phyloP scores from a whole-genome alignment of 176 grass and related monocot species.

The Triticum timopheevii region DNA sequence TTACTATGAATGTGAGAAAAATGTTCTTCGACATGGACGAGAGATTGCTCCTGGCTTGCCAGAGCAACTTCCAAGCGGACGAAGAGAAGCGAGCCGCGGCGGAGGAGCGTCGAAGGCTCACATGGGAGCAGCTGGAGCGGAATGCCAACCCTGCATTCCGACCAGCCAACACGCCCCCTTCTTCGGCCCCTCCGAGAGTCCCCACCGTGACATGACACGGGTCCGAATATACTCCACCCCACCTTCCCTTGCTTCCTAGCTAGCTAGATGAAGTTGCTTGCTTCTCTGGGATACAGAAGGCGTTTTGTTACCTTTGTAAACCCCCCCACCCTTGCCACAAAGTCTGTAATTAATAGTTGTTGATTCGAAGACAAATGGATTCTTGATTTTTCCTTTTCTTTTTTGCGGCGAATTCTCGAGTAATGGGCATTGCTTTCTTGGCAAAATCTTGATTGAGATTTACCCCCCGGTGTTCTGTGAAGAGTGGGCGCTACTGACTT shows the following conservation, averaged over 20 bases:
- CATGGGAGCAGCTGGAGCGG: conserved; percentile 86
- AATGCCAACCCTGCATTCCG: conserved; percentile 37
- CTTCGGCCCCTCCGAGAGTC: conserved; percentile 44
- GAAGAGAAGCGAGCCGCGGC: conserved; percentile 53
- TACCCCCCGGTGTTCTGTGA: conserved; percentile 28
- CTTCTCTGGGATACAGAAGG: conserved; percentile 52
- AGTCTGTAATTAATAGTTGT: conserved; percentile 72
- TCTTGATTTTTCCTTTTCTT: conserved; percentile 23
- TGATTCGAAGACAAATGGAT: conserved; percentile 45
- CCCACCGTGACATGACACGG: conserved; percentile 58
- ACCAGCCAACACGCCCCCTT: conserved; percentile 47
- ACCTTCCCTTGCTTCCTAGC: conserved; percentile 30
- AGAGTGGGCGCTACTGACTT: conserved; percentile 24
- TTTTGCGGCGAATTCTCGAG: conserved; percentile 46
- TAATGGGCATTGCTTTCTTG: conserved; percentile 43
- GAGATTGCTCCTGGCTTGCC: conserved; percentile 68
- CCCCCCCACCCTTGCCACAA: conserved; percentile 27
- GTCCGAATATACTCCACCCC: conserved; percentile 25
- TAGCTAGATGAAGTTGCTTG: conserved; percentile 63
- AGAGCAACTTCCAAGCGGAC: conserved; percentile 76
- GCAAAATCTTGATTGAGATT: conserved; percentile 32
- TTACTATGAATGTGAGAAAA: conserved; percentile 84
- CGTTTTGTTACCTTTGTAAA: conserved; percentile 70
- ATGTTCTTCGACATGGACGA: conserved; percentile 95
- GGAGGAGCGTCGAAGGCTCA: conserved; percentile 65